Base-by-base conservation (phyloP, 208 protist genomes). In the Borovskyia barvae region DNA sequence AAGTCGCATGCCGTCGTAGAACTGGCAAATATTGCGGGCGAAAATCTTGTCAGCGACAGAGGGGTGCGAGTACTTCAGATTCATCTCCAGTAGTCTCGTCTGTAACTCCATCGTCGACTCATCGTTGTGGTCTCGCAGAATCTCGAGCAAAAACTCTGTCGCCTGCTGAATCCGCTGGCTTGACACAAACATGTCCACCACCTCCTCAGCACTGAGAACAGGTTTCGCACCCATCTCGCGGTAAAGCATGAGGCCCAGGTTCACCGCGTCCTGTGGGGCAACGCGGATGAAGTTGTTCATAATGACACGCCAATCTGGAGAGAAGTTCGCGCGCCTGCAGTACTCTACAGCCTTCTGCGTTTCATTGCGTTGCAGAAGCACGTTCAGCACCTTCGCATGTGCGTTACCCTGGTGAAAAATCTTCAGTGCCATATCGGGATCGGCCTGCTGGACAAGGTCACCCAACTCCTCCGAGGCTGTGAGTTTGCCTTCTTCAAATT, bases 71-170 rank as follows among this genome's bases (percentile, higher is more conserved):
- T 94, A 90, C 69, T 98, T 92, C n/a, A 99, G 76, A 76, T 99
- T 99, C 61, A 99, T 99, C 81, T 99, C 98, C 8, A 99, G 84
- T 35, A 99, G 85, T 57, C 98, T 98, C 8, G 99, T 99, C 84
- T 99, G 99, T 5, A 99, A 86, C 28, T 92, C 87, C 24, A 75
- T 79, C 12, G 85, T 98, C 42, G 92, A 83, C 68, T 97, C 94
- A 46, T 85, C 80, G 66, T 80, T 83, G 73, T 98, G 85, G 33
- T 73, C 71, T 57, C 94, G 96, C 29, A 99, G 81, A 12, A 98
- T 90, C 37, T 99, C 98, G 29, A 99, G 80, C 24, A 99, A 75
- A 72, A 99, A 98, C 35, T 92, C 82, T 5, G 98, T 99, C 15
- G 95, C 96, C 66, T 98, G 93, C 70, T 98, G 95, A 45, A 99